phyloP scores from a whole-genome alignment of 169 alveolate genomes.

The Cryptosporidium baileyi region DNA sequence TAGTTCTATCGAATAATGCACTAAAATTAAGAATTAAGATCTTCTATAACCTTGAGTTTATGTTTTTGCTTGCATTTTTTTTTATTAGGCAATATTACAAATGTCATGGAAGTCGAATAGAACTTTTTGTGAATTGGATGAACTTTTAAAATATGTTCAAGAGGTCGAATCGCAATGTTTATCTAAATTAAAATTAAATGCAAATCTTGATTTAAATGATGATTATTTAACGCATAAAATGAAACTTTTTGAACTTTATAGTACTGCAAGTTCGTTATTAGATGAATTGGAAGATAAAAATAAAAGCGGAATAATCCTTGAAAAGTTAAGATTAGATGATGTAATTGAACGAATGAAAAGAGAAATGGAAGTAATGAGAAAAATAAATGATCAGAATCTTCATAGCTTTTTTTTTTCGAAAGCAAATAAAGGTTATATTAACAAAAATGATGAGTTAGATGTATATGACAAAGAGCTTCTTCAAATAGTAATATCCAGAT shows the following conservation, averaged over 20 bases:
- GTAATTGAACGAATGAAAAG: neutral
- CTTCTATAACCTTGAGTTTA: too few relatives aligned
- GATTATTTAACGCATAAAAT: constrained; percentile 40
- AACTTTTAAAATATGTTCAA: neutral
- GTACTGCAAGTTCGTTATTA: neutral
- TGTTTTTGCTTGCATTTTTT: too few relatives aligned
- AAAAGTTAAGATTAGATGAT: neutral
- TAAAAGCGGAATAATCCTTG: neutral
- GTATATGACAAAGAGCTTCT: neutral
- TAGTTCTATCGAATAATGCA: too few relatives aligned
- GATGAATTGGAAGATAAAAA: neutral
- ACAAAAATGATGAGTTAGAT: neutral
- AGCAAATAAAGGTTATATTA: neutral
- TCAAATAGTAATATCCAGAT: neutral
- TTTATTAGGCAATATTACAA: too few relatives aligned
- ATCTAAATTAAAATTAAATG: neutral
- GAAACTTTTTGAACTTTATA: constrained; percentile 6
- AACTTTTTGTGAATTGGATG: neutral
- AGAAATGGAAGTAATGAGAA: constrained; percentile 1
- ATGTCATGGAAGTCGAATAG: neutral
- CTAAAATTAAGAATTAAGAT: too few relatives aligned
- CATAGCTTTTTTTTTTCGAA: neutral
- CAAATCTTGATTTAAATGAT: neutral
- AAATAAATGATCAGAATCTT: neutral
- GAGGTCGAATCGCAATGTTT: constrained; percentile 9